phyloP scores from a whole-genome alignment of 1,139 yeast species.

The Sporopachydermia cereana region DNA sequence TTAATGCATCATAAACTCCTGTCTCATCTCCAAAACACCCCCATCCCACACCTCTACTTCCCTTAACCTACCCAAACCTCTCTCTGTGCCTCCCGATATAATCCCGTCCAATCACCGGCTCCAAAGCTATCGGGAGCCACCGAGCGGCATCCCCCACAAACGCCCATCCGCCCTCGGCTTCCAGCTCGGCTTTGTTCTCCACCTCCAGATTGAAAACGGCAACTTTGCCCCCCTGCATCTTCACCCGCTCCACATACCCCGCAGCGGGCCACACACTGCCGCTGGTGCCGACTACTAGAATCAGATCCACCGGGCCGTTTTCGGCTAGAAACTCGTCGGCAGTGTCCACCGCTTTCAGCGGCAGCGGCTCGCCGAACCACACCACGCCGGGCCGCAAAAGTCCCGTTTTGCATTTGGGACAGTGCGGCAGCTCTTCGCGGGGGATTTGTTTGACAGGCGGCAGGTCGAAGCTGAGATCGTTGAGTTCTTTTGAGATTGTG shows the following conservation, averaged over 20 bases:
- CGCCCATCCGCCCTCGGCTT: constrained; percentile 46
- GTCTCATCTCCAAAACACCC: background rate
- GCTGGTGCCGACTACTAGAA: constrained; percentile 76
- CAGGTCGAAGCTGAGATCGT: background rate
- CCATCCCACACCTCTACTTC: background rate
- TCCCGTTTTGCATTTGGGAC: constrained; percentile 57
- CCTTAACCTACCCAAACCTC: background rate
- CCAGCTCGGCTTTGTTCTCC: constrained; percentile 31
- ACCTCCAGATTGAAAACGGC: constrained; percentile 73
- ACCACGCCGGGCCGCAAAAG: constrained; percentile 79
- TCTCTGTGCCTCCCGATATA: background rate
- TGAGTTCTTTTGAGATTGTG: constrained; percentile 27
- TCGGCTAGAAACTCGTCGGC: constrained; percentile 64
- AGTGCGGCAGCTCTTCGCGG: constrained; percentile 50
- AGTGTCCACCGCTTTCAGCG: constrained; percentile 45
- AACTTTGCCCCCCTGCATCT: constrained; percentile 63
- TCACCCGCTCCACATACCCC: constrained; percentile 72
- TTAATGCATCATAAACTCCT: background rate
- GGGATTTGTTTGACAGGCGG: constrained; percentile 22
- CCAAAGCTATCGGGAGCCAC: constrained; percentile 53
- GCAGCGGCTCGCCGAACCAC: constrained; percentile 85
- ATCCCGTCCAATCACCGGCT: constrained; percentile 25
- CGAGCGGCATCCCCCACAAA: constrained; percentile 76
- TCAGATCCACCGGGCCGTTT: constrained; percentile 47
- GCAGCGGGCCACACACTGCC: constrained; percentile 88